A percentile compares a stretch with the other conserved stretches of the same genome.
These are phyloP conservation scores for Cytauxzoon felis DNA, from an alignment of 169 alveolate genomes.

Conservation along the genomic window DNA sequence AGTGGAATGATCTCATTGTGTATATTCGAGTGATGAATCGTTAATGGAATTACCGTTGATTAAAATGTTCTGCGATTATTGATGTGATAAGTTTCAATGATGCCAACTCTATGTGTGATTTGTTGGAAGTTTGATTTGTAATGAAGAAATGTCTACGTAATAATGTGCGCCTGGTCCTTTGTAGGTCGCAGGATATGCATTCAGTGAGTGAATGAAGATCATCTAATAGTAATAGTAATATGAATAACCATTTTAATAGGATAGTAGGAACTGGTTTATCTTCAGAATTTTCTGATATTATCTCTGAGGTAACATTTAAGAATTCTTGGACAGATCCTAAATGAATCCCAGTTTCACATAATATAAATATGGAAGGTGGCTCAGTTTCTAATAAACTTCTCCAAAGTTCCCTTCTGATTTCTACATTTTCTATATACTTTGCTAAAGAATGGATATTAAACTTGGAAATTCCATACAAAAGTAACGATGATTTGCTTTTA, in stretches of 20 bases:
- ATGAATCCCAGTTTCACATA: constrained; percentile 29
- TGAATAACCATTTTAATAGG: constrained; percentile 48
- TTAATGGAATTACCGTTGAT: constrained; percentile 24
- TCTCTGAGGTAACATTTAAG: constrained; percentile 16
- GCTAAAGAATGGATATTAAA: neutral
- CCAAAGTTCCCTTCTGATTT: constrained; percentile 13
- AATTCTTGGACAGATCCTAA: constrained; percentile 31
- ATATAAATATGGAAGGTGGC: constrained; percentile 31
- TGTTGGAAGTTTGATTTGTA: neutral
- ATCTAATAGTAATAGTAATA: constrained; percentile 35
- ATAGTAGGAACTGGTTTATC: constrained; percentile 22
- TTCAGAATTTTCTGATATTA: constrained; percentile 28
- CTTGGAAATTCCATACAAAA: constrained; percentile 2
- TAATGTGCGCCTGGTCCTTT: constrained; percentile 42
- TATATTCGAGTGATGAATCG: too few relatives aligned
- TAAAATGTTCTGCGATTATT: constrained; percentile 42
- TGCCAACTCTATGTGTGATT: constrained; percentile 3
- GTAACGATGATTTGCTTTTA: neutral
- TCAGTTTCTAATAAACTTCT: neutral
- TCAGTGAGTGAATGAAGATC: constrained; percentile 55
- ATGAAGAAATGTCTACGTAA: constrained; percentile 7
- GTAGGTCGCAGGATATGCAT: constrained; percentile 51
- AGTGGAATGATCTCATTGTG: too few relatives aligned
- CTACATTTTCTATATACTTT: neutral
- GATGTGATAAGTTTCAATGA: constrained; percentile 4